Base-by-base conservation (phyloP, 495 filamentous ascomycete genomes). In the Glutinoglossum americanum region DNA sequence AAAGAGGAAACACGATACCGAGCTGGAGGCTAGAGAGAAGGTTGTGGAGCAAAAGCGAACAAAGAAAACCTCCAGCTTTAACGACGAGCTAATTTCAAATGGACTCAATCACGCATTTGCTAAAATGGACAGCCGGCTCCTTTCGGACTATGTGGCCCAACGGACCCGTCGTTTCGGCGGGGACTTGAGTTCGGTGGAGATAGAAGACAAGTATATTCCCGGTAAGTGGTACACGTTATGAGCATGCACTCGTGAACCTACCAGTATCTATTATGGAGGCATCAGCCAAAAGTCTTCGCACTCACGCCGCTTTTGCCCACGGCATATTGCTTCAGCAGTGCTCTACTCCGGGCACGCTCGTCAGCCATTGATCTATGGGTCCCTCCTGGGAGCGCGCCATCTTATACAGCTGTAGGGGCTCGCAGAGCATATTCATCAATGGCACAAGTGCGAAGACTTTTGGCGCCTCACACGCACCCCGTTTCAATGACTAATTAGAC, bases 111-210 rank as follows among this genome's bases (percentile, higher is more conserved):
- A 76, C 61, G 81, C 83, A 0, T 87, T 96, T 66, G 78, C 80
- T 28, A 75, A 78, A 35, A 85, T 98, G 81, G 85, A 94, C 61
- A 81, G 76, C 51, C 76, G 77, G 57, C 71, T 97, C 37, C 67
- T 94, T n/a, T 84, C 89, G 0, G 92, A 97, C 67, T 80, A 94
- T 66, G 69, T 94, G 59, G 81, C 80, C n/a, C 80, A 90, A 64
- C 79, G 82, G 63, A 82, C 81, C 41, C 79, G 77, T 62, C 76
- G 80, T n/a, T 89, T 85, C 62, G 82, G 86, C 30, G 81, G 79
- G 37, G 79, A 89, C 49, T 65, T 96, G 53, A 94, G 82, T 61
- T 72, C 77, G 0, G 77, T 96, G 23, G 92, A 98, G 68, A 69
- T 94, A 39, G 81, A 82, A 58, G 89, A 94, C 67, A 70, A 81